These are phyloP conservation scores for Apiospora rasikravindrae DNA, from an alignment of 2,329 filamentous ascomycete species.

Conservation along the genomic window DNA sequence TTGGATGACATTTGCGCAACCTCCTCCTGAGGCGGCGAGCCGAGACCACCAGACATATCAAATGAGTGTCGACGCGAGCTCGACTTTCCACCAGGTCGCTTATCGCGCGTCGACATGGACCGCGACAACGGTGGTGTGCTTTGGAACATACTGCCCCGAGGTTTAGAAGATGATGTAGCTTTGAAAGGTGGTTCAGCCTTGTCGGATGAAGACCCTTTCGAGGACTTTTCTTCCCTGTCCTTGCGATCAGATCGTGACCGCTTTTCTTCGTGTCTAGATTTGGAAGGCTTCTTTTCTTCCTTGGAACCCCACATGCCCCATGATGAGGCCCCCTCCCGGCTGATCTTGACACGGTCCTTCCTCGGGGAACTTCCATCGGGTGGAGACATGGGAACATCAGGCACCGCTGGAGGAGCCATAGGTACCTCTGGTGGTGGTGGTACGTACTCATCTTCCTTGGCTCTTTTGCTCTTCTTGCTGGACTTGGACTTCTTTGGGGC, in stretches of 20 bases:
- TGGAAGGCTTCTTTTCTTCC: constrained; percentile 59
- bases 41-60: constrained; percentile 67
- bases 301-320: constrained; percentile 75
- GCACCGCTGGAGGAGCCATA: constrained; percentile 51
- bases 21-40: constrained; percentile 76
- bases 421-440: constrained; percentile 36
- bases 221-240: constrained; percentile 68
- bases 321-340: constrained; percentile 69
- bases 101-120: constrained; percentile 71
- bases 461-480: constrained; percentile 48
- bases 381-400: constrained; percentile 52
- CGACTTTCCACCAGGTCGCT: constrained; percentile 62
- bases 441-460: constrained; percentile 34
- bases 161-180: constrained; percentile 57
- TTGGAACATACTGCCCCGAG: constrained; percentile 70
- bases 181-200: constrained; percentile 59
- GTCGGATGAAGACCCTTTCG: constrained; percentile 76
- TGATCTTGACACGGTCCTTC: constrained; percentile 79
- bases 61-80: constrained; percentile 72
- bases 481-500: constrained; percentile 44
- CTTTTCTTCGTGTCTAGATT: constrained; percentile 69
- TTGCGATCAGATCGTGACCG: constrained; percentile 51
- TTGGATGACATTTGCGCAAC: constrained; percentile 71
- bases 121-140: constrained; percentile 70
- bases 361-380: constrained; percentile 65